Conservation (phyloP, 192 early-diverging fungal genomes). For the Umbelopsis isabellina region DNA sequence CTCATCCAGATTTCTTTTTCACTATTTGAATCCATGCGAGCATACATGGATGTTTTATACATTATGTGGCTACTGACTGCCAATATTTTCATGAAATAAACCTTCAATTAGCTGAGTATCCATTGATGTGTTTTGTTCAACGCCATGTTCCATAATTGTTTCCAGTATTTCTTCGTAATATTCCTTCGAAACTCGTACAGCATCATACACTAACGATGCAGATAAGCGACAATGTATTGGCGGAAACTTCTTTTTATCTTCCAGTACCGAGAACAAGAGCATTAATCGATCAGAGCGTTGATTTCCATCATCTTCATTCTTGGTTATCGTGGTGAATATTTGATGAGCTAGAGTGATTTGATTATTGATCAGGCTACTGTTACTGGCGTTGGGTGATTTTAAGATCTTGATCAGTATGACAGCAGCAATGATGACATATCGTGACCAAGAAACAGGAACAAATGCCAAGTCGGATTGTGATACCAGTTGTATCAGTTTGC, state of each 20-base stretch:
- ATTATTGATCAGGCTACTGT: constrained; percentile 11
- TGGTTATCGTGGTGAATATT: neutral
- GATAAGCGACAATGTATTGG: neutral
- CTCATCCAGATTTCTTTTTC: constrained; percentile 27
- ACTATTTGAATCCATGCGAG: constrained; percentile 1
- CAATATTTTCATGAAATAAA: constrained; percentile 5
- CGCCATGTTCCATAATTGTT: neutral
- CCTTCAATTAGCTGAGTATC: neutral
- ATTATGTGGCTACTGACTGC: neutral
- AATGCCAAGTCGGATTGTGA: constrained; percentile 2
- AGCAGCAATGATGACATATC: constrained; percentile 12
- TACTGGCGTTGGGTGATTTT: neutral
- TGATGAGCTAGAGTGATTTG: constrained; percentile 14
- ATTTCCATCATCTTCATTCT: neutral
- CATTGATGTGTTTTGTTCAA: neutral
- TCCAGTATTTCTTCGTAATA: constrained; percentile 19
- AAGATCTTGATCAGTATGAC: constrained; percentile 18
- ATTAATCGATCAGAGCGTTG: constrained; percentile 7
- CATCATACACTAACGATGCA: constrained; percentile 7
- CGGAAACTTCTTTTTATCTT: constrained; percentile 12
- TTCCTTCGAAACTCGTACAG: constrained; percentile 10
- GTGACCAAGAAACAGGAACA: neutral
- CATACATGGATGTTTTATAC: neutral
- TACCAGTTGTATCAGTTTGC: neutral
- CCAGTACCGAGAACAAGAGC: constrained; percentile 6